Evolutionary conservation across 306 rosid genomes (phyloP), one percentile per base, ranked within the genome.

Genomic region (Hippophae rhamnoides): DNA sequence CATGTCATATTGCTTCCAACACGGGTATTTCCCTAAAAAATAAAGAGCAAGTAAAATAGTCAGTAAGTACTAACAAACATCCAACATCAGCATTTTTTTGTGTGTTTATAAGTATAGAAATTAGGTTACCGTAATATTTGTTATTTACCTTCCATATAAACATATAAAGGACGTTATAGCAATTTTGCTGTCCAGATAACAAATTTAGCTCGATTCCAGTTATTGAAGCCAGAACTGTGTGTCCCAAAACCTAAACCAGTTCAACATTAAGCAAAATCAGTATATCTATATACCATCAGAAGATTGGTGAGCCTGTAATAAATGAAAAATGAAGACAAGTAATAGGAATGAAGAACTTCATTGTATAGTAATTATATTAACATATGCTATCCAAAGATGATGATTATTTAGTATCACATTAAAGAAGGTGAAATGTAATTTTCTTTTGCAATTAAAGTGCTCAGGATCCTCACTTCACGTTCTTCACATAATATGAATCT

Each of bases 111-210:
- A 18, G 23, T 18, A 18, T 18, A 18, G 23, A 18, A 18, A 18
- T 18, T 18, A 18, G 23, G 23, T 18, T 18, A 18, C 23, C 23
- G 23, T 18, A 18, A 18, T 18, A 18, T 18, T 18, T 18, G 23
- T 18, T 18, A 18, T 18, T 18, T 80, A 92, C 99, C 99, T 85
- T 85, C 96, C 99, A 92, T 72, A 92, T 88, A 60, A 92, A 85
- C 98, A 92, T 92, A 75, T 92, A 92, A 69, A 87, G 88, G 95
- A 76, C 56, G 98, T 83, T 63, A 92, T 82, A 56, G 88, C 87
- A 66, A 82, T 82, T 84, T 92, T 92, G 86, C 78, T 92, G 62
- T 61, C 68, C 63, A 92, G 76, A 80, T 92, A 57, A 86, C 86
- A n/a, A 85, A 79, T 77, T 84, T 88, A 69, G 99, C 96, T 42